Evolutionary conservation across 2,329 filamentous ascomycete genomes (phyloP), one percentile per base, ranked within the genome.

Genomic region (Cercospora canescens): DNA sequence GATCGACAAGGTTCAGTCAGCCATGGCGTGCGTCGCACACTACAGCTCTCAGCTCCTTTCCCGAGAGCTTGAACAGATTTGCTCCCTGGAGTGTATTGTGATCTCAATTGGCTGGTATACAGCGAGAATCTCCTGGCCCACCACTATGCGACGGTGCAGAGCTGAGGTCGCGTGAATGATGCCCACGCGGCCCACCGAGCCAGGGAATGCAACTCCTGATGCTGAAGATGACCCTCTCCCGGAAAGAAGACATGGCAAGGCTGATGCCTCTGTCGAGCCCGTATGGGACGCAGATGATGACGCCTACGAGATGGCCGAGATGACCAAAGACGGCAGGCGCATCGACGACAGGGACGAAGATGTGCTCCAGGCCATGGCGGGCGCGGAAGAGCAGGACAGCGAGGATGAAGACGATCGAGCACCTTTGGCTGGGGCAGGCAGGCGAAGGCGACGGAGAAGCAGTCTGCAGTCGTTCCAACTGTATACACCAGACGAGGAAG

Each of bases 401-500:
- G 76, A 76, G 5, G 64, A 71, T 26, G 56, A 60, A 26, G 59
- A 64, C 16, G 67, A 70, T 34, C 69, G 67, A n/a, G 69, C 50
- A 16, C 73, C 26, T 74, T 74, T 21, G 62, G 74, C 52, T 67
- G 72, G 62, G 74, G 21, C 26, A 12, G 75, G 37, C 18, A 50
- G 48, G 14, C 60, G 60, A 39, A 52, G 64, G 16, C 30, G 69
- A 30, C 30, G 62, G 60, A 62, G n/a, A n/a, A n/a, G 65, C 21
- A 76, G 74, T 66, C 60, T 67, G 24, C 75, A 83, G 65, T 83
- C 81, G 52, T 85, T 81, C 72, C 81, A 85, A 72, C 73, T 87
- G 6, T 88, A 86, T 72, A 87, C 85, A 0, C 81, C 82, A 1
- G 89, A 93, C 62, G 93, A 97, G 77, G 93, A 77, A 57, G 64